phyloP scores from a whole-genome alignment of 2,329 filamentous ascomycete species.

The Colletotrichum cordylinicola region DNA sequence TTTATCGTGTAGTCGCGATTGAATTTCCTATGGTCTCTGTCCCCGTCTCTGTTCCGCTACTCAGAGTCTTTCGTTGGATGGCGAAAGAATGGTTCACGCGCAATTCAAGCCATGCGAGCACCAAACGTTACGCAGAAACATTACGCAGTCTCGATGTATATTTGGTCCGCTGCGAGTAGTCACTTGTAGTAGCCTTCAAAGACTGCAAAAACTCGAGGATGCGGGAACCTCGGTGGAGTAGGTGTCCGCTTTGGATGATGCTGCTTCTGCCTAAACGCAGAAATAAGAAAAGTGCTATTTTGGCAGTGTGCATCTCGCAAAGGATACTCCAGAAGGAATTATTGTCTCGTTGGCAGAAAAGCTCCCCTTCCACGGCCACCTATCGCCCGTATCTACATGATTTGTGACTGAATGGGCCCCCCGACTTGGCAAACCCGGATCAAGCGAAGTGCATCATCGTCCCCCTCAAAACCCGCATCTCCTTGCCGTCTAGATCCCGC shows the following conservation, averaged over 20 bases:
- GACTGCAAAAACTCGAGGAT: background rate
- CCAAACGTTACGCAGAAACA: background rate
- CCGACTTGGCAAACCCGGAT: background rate
- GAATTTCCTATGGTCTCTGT: accelerated
- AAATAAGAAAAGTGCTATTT: background rate
- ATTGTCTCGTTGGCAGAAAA: background rate
- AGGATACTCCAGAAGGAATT: background rate
- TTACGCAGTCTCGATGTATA: background rate
- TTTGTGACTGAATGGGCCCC: background rate
- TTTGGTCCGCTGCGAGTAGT: background rate
- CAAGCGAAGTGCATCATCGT: background rate
- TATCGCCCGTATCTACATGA: background rate
- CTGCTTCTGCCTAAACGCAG: background rate
- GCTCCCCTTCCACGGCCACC: background rate
- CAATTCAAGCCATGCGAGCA: background rate
- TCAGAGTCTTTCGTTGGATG: background rate
- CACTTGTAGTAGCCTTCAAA: background rate
- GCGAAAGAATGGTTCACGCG: background rate
- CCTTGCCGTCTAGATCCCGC: background rate
- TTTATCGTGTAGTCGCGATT: accelerated
- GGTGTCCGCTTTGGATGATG: background rate
- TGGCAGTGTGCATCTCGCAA: background rate
- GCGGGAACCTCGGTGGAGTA: background rate
- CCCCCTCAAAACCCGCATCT: background rate
- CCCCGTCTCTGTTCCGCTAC: background rate